These are phyloP conservation scores for Cladosporium oxysporum DNA, from an alignment of 2,329 filamentous ascomycete species.

Conservation along the genomic window DNA sequence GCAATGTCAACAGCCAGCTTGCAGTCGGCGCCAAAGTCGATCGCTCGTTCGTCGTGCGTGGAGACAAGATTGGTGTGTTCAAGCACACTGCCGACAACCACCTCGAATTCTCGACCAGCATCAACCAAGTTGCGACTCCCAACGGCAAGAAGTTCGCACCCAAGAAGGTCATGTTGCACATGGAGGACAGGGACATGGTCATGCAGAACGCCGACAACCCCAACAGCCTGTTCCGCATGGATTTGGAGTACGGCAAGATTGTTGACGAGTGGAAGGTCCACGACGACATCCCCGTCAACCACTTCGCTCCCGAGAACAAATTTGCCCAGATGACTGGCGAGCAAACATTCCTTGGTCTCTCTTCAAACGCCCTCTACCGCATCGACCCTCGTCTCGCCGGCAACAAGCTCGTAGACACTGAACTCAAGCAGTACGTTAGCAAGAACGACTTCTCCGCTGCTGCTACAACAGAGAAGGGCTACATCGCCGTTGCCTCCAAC, in stretches of 20 bases:
- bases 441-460: conserved; percentile 97
- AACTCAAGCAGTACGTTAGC: conserved; percentile 92
- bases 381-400: conserved; percentile 88
- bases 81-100: conserved; percentile 92
- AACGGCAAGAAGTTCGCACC: conserved; percentile 86
- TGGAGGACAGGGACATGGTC: conserved; percentile 86
- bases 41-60: conserved; percentile 92
- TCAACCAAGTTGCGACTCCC: conserved; percentile 91
- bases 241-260: conserved; percentile 95
- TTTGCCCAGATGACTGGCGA: conserved; percentile 96
- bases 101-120: conserved; percentile 94
- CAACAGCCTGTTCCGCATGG: conserved; percentile 94
- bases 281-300: conserved; percentile 89
- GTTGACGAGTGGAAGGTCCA: conserved; percentile 99
- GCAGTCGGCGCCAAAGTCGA: conserved; percentile 98
- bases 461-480: conserved; percentile 93
- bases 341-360: conserved; percentile 92
- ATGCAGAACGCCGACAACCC: conserved; percentile 80
- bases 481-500: conserved; percentile 94
- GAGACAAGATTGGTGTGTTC: conserved; percentile 98
- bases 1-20: conserved; percentile 87
- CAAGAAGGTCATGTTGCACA: conserved; percentile 95
- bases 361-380: conserved; percentile 87
- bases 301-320: conserved; percentile 93
- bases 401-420: conserved; percentile 86